Evolutionary conservation across 1,139 yeast genomes (phyloP).

Genomic region (Kurtzmaniella quercitrusa): DNA sequence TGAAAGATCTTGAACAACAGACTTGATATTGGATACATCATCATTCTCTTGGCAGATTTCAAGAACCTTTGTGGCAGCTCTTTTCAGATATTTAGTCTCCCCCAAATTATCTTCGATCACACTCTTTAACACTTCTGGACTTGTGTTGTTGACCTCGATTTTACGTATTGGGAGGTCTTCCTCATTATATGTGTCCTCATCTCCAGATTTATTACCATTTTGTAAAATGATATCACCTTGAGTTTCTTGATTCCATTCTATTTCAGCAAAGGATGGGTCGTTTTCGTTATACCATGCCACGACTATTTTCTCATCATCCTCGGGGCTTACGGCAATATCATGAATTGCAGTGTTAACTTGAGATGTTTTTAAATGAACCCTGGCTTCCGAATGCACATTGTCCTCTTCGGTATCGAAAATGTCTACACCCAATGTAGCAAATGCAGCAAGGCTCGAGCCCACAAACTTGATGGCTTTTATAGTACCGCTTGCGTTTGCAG

Average conservation of each 20-base stretch:
- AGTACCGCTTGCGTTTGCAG: slow-evolving; percentile 12
- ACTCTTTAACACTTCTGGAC: not conserved
- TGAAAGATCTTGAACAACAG: slow-evolving; percentile 18
- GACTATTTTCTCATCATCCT: slow-evolving; percentile 6
- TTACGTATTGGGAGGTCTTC: not conserved
- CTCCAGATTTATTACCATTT: slow-evolving; percentile 15
- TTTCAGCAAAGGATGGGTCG: slow-evolving; percentile 20
- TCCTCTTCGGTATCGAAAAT: slow-evolving; percentile 12
- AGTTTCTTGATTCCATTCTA: slow-evolving; percentile 17
- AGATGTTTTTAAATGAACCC: slow-evolving; percentile 11
- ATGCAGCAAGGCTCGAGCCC: slow-evolving; percentile 13
- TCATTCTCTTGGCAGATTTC: slow-evolving; percentile 33
- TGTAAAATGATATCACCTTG: slow-evolving; percentile 15
- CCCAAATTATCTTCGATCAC: not conserved
- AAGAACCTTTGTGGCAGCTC: slow-evolving; percentile 11
- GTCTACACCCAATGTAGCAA: slow-evolving; percentile 17
- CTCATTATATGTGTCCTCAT: slow-evolving; percentile 2
- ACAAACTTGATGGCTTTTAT: slow-evolving; percentile 9
- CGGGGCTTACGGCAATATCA: slow-evolving; percentile 10
- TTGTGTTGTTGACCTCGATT: not conserved
- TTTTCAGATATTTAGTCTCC: not conserved
- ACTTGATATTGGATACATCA: slow-evolving; percentile 31
- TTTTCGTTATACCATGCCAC: slow-evolving; percentile 39
- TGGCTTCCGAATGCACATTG: slow-evolving; percentile 6
- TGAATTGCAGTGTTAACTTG: slow-evolving; percentile 10